Evolutionary conservation across 495 filamentous ascomycete genomes (phyloP).

Genomic region (Wilcoxina mikolae): DNA sequence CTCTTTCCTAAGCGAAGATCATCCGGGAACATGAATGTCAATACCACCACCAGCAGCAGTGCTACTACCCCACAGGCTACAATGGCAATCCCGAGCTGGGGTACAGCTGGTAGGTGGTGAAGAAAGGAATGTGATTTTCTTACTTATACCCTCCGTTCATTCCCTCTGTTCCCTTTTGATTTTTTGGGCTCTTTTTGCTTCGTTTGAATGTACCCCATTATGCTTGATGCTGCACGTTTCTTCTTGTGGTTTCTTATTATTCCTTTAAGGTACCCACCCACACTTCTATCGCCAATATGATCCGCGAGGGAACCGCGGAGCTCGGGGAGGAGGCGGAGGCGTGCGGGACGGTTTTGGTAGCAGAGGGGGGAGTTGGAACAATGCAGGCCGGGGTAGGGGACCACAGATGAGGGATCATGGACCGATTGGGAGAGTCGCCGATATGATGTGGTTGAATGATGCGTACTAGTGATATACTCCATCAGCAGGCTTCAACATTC

Average conservation of each 20-base stretch:
- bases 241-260: conserved; percentile 5
- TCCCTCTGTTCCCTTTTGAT: neutral
- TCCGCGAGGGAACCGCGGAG: neutral
- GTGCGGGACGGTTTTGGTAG: neutral
- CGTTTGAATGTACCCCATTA: neutral
- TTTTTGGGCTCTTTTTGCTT: neutral
- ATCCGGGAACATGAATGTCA: neutral
- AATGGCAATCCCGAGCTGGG: neutral
- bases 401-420: neutral
- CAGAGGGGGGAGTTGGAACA: neutral
- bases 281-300: neutral
- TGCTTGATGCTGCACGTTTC: neutral
- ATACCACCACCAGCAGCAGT: neutral
- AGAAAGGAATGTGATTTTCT: neutral
- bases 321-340: neutral
- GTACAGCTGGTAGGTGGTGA: neutral
- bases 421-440: neutral
- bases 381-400: neutral
- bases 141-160: neutral
- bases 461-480: too few species aligned
- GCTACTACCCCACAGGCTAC: neutral
- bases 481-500: too few species aligned
- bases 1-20: conserved; percentile 14
- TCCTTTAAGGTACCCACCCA: neutral
- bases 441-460: neutral